Evolutionary conservation across 352 stramenopile species (phyloP).

Genomic region (Pelagophyceae sp.): DNA sequence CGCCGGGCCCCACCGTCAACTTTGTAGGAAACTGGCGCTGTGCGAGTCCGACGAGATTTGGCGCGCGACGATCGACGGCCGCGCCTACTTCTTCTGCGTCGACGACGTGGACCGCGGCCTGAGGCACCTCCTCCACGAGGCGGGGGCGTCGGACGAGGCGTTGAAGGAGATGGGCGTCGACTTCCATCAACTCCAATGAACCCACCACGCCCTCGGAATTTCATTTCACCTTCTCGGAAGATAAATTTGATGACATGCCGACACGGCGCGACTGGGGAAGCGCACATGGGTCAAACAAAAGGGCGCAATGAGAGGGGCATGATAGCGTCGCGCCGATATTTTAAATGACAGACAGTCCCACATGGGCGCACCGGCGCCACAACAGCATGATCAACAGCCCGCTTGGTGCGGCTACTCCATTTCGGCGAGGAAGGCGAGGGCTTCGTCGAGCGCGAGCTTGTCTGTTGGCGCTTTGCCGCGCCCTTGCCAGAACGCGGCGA

Average conservation of each 20-base stretch:
- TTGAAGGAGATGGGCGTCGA: background rate
- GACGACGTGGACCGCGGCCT: background rate
- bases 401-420: too few relatives aligned
- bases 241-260: too few relatives aligned
- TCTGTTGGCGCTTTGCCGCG: background rate
- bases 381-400: too few relatives aligned
- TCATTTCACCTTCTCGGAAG: too few relatives aligned
- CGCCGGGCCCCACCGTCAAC: background rate
- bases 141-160: background rate
- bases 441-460: background rate
- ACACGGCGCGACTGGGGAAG: too few relatives aligned
- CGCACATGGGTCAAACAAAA: too few relatives aligned
- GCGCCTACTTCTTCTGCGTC: background rate
- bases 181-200: background rate
- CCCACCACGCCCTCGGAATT: too few relatives aligned
- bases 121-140: background rate
- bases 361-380: too few relatives aligned
- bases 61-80: background rate
- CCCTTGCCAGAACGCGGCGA: background rate
- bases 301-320: too few relatives aligned
- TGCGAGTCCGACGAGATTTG: background rate
- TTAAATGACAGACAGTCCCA: too few relatives aligned
- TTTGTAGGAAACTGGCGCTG: background rate
- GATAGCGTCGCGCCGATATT: too few relatives aligned
- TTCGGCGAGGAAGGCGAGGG: background rate